Conservation (phyloP, 2,329 filamentous ascomycete species). For the Bipolaris oryzae region DNA sequence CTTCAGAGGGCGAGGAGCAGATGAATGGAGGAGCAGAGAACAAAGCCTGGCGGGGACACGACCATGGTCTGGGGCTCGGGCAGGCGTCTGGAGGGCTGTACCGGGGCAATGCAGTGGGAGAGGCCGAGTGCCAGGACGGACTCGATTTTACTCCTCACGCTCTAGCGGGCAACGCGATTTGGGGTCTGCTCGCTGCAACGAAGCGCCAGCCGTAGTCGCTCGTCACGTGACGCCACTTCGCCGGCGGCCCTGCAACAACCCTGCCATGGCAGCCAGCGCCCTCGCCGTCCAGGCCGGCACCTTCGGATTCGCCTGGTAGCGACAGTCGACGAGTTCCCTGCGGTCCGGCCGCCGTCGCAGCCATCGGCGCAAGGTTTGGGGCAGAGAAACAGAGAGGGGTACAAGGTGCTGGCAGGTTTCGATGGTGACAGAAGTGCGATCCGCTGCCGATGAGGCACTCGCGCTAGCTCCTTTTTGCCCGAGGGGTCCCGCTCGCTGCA, state of each 20-base stretch:
- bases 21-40: slow-evolving; percentile 34
- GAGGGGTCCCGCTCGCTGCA: slow-evolving; percentile 22
- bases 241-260: slow-evolving; percentile 3
- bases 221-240: slow-evolving; percentile 22
- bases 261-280: slow-evolving; percentile 2
- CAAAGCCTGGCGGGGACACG: slow-evolving; percentile 21
- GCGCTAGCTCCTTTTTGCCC: slow-evolving; percentile 25
- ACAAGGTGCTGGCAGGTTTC: slow-evolving; percentile 27
- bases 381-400: slow-evolving; percentile 27
- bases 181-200: slow-evolving; percentile 9
- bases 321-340: not conserved
- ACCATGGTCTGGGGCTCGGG: slow-evolving; percentile 38
- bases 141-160: slow-evolving; percentile 34
- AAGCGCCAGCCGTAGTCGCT: slow-evolving; percentile 24
- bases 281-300: slow-evolving; percentile 6
- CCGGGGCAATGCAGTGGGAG: slow-evolving; percentile 35
- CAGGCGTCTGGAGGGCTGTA: slow-evolving; percentile 22
- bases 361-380: slow-evolving; percentile 7
- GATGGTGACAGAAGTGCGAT: slow-evolving; percentile 33
- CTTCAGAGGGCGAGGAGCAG: slow-evolving; percentile 43
- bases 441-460: slow-evolving; percentile 18
- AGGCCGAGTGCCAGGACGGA: slow-evolving; percentile 36
- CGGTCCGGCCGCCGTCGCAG: not conserved
- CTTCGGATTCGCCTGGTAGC: not conserved
- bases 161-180: slow-evolving; percentile 22